Base-by-base conservation (phyloP, 306 rosid genomes). In the Phaseolus lunatus region DNA sequence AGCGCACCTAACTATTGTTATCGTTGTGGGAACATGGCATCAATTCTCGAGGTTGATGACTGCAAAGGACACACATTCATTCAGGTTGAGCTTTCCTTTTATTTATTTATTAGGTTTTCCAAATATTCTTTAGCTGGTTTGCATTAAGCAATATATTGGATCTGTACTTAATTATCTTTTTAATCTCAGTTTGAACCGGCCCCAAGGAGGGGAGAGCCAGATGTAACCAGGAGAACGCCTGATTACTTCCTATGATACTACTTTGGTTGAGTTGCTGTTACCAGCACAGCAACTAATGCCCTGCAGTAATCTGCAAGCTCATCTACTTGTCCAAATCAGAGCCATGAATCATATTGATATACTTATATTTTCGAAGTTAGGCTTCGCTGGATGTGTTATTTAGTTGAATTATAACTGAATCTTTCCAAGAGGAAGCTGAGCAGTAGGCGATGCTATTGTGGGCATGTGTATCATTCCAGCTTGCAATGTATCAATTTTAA, bases 151-250 rank as follows among this genome's bases (percentile, higher is more conserved):
- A 68, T 69, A 15, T 41, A 16, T 20, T 53, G 33, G 26, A 26
- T 70, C 29, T 0, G 12, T 14, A n/a, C 11, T 48, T 49, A 59
- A 11, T 9, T 64, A 18, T 41, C 19, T 44, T 62, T 52, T 29
- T 35, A 7, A 44, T 84, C 66, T 85, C 98, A 94, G 97, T 94
- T 94, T 81, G 97, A 94, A 87, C 97, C 97, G 20, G 97, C 98
- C 72, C 98, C 98, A 14, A 94, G 98, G 91, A 91, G 98, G 85
- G 97, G 98, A 72, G 98, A 91, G 78, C 98, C 98, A 41, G 98
- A 94, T 76, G 97, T 91, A 63, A 90, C 97, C 52, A 83, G 98
- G 82, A 90, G 97, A 87, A 91, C 98, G 61, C 98, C 97, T 47
- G 96, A 94, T 82, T 91, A 94, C 76, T 94, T 94, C 88, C 90